Base-by-base conservation (phyloP, 371 early-diverging fungal species). In the Globomyces sp. region DNA sequence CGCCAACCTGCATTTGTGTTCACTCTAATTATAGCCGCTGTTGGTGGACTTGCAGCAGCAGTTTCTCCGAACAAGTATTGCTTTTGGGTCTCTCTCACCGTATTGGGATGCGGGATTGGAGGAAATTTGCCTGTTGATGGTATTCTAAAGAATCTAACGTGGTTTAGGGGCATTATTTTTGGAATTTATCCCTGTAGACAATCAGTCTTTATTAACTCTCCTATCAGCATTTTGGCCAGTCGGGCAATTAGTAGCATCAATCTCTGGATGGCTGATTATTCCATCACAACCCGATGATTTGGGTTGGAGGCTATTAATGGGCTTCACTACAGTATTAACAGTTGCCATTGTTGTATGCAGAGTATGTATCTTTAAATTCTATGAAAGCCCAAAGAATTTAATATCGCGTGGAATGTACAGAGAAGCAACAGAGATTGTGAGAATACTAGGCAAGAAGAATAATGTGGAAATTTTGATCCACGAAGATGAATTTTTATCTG, bases 61-160 rank as follows among this genome's bases (percentile, higher is more conserved):
- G 79, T 89, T 41, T 78, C 89, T 4, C 85, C 85, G 46, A 80
- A 77, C 37, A 92, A 91, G 68, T 63, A 77, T 55, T 71, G 81
- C 43, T 74, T 91, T 13, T 91, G 89, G 66, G 39, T 85, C 8
- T 74, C 85, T 41, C 70, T 91, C 1, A 85, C 89, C 53, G 83
- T 81, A 3, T 76, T 92, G 61, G 92, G 92, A 2, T 86, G 90
- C 72, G 92, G 92, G 10, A 90, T 93, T 42, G 93, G 93, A 55
- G 93, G 94, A 40, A 93, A 92, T 68, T 87, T 92, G 85, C 92
- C 93, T n/a, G 91, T 91, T 34, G 90, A 91, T 77, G 91, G 91
- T 84, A 80, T 65, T 65, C 34, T 66, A 5, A 3, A 13, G 41
- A 64, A 24, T 24, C 24, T 24, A 24, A 24, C 0, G 24, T 24